These are phyloP conservation scores for Fonsecaea erecta DNA, from an alignment of 2,329 filamentous ascomycete genomes.

Conservation along the genomic window DNA sequence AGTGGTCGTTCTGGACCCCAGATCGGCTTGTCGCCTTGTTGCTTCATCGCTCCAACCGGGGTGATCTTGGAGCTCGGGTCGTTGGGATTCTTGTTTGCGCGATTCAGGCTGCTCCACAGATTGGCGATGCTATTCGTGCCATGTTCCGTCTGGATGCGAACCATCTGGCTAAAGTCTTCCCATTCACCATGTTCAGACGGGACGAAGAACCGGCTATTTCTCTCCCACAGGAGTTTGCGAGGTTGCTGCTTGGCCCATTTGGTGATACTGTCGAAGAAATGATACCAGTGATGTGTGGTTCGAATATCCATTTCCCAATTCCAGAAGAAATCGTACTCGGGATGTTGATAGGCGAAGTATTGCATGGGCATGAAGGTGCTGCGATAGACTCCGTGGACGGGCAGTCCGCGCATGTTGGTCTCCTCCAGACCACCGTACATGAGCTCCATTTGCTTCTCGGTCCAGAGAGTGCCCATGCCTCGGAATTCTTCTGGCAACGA, in stretches of 20 bases:
- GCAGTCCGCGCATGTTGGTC: slow-evolving; percentile 71
- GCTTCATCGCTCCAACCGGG: slow-evolving; percentile 36
- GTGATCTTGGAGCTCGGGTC: slow-evolving; percentile 6
- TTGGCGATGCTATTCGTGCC: slow-evolving; percentile 69
- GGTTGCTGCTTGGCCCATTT: slow-evolving; percentile 74
- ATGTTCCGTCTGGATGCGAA: slow-evolving; percentile 74
- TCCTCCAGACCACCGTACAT: slow-evolving; percentile 88
- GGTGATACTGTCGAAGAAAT: slow-evolving; percentile 71
- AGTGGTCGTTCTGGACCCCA: slow-evolving; percentile 82
- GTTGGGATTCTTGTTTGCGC: slow-evolving; percentile 38
- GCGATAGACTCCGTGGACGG: slow-evolving; percentile 89
- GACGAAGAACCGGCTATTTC: slow-evolving; percentile 77
- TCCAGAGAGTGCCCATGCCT: slow-evolving; percentile 89
- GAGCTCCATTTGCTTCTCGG: slow-evolving; percentile 87
- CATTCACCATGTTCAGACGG: slow-evolving; percentile 76
- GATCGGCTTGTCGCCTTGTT: slow-evolving; percentile 65
- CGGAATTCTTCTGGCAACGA: slow-evolving; percentile 80
- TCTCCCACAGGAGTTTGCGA: slow-evolving; percentile 79
- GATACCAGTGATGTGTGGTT: slow-evolving; percentile 86
- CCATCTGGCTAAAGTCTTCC: slow-evolving; percentile 79
- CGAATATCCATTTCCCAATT: slow-evolving; percentile 95
- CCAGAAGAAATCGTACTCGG: slow-evolving; percentile 91
- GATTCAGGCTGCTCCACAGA: slow-evolving; percentile 62
- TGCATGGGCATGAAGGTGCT: slow-evolving; percentile 94
- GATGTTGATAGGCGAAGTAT: slow-evolving; percentile 85